Conservation (phyloP, 345 rosid genomes). For the Eucalyptus pauciflora region DNA sequence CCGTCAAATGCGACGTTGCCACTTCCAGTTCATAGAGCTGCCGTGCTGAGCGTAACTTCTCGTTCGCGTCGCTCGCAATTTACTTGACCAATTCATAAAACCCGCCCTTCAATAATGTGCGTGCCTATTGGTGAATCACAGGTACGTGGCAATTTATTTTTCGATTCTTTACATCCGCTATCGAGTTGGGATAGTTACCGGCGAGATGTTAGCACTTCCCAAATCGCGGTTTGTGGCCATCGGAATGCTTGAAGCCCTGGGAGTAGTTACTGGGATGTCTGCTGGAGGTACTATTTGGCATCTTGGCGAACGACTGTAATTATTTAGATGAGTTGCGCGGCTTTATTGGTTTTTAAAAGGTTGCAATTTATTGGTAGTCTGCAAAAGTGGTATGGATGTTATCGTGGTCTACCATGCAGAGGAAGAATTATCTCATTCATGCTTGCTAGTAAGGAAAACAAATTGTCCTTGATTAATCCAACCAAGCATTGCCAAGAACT, state of each 20-base stretch:
- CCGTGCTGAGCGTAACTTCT: neutral
- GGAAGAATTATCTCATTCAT: neutral
- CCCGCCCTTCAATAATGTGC: neutral
- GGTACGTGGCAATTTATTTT: slow-evolving; percentile 69
- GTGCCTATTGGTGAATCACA: neutral
- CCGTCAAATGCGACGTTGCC: neutral
- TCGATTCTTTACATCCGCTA: slow-evolving; percentile 40
- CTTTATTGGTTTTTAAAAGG: neutral
- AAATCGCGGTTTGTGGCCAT: slow-evolving; percentile 57
- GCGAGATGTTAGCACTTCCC: slow-evolving; percentile 66
- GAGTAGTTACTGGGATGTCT: slow-evolving; percentile 77
- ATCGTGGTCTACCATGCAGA: neutral
- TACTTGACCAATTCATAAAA: neutral
- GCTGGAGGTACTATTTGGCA: slow-evolving; percentile 49
- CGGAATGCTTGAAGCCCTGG: slow-evolving; percentile 75
- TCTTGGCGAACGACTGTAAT: neutral
- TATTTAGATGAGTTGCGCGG: neutral
- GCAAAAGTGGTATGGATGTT: neutral
- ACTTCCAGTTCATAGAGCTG: neutral
- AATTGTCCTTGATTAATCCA: neutral
- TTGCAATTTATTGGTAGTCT: neutral
- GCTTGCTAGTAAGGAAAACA: neutral
- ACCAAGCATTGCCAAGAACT: neutral
- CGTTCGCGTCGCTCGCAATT: neutral
- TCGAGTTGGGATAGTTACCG: slow-evolving; percentile 55